Evolutionary conservation across 441 rosid species (phyloP).

Genomic region (Bocquillonia castaneifolia): DNA sequence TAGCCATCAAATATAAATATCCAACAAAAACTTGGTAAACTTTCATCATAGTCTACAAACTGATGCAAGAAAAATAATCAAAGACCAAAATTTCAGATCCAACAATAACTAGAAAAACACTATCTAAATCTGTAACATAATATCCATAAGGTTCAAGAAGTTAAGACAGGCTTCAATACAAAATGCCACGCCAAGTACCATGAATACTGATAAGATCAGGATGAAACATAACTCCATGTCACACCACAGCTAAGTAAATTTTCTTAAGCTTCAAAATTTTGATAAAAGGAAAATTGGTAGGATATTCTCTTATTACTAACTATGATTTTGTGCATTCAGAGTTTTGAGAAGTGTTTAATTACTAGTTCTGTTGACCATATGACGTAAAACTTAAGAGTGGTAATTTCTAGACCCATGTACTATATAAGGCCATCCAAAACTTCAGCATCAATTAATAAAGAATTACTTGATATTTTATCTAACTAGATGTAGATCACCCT

Average conservation of each 20-base stretch:
- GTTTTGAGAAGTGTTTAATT: neutral
- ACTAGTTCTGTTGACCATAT: neutral
- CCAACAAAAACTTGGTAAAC: neutral
- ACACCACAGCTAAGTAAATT: neutral
- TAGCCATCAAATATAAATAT: neutral
- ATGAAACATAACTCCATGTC: neutral
- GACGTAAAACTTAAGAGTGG: neutral
- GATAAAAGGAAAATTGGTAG: neutral
- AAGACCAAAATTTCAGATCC: neutral
- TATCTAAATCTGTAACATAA: neutral
- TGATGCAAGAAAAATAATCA: neutral
- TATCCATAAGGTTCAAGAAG: neutral
- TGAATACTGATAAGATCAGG: neutral
- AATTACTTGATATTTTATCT: neutral
- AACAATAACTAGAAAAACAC: neutral
- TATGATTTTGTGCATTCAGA: neutral
- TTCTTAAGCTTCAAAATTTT: too few species aligned
- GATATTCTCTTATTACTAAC: neutral
- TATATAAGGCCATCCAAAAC: neutral
- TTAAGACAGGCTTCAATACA: neutral
- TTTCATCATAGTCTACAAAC: neutral
- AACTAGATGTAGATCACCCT: neutral
- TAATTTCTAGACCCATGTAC: neutral
- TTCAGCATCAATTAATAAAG: neutral
- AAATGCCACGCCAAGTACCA: conserved; percentile 10